phyloP scores from a whole-genome alignment of 1,284 basidiomycete genomes.

The Inonotus obliquus region DNA sequence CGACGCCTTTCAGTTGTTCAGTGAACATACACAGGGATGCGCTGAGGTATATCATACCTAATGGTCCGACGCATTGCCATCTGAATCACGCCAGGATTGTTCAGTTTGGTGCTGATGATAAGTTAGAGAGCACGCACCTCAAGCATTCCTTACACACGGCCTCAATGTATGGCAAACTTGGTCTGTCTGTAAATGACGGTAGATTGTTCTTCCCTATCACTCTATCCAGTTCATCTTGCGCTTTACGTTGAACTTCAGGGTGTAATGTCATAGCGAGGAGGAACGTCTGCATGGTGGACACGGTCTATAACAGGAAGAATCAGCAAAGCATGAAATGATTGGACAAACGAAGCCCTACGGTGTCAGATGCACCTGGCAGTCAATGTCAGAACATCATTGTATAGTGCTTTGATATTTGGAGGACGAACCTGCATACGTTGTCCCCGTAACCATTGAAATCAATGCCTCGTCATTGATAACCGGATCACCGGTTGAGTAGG shows the following conservation, averaged over 20 bases:
- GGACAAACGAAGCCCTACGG: not conserved
- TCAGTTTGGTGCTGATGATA: not conserved
- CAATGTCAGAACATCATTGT: not conserved
- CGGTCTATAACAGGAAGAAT: not conserved
- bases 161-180: conserved; percentile 21
- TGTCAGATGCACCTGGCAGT: not conserved
- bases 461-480: not conserved
- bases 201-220: conserved; percentile 21
- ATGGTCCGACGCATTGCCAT: not conserved
- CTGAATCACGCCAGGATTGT: not conserved
- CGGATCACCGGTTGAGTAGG: not conserved
- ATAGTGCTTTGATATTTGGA: not conserved
- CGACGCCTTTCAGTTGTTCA: not conserved
- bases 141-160: conserved; percentile 19
- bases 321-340: not conserved
- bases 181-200: conserved; percentile 20
- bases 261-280: conserved; percentile 18
- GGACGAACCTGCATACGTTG: conserved; percentile 10
- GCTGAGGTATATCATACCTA: not conserved
- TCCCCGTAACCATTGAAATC: not conserved
- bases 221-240: conserved; percentile 20
- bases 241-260: conserved; percentile 14
- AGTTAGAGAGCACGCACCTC: not conserved
- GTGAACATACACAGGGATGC: not conserved
- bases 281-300: conserved; percentile 12